Percentiles rank a stretch among this genome's conserved stretches.
Evolutionary conservation across 805 yeast species (phyloP).

Genomic region (Wickerhamiella qilinensis): DNA sequence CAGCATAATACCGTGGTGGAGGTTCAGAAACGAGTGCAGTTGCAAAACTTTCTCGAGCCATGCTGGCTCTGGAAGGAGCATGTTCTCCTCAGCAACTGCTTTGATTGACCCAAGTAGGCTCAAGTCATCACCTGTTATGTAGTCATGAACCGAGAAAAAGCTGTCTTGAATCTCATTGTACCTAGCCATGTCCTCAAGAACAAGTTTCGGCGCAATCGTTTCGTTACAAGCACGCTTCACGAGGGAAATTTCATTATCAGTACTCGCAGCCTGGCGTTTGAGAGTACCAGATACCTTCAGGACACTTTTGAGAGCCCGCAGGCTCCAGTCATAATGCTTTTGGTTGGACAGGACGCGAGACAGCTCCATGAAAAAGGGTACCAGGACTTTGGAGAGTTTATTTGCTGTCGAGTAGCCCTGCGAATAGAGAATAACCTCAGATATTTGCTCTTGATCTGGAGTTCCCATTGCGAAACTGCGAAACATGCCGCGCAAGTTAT

Average conservation of each 20-base stretch:
- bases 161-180: constrained; percentile 19
- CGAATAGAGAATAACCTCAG: constrained; percentile 53
- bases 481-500: constrained; percentile 66
- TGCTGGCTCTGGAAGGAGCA: constrained; percentile 18
- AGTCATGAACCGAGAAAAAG: not conserved
- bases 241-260: constrained; percentile 20
- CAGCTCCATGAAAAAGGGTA: constrained; percentile 38
- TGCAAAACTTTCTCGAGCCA: constrained; percentile 48
- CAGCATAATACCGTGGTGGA: constrained; percentile 66
- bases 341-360: constrained; percentile 31
- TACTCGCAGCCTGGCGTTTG: constrained; percentile 7
- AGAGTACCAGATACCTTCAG: constrained; percentile 41
- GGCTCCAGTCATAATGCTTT: constrained; percentile 78
- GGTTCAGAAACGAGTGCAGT: constrained; percentile 39
- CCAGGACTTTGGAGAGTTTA: constrained; percentile 31
- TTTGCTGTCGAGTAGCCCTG: constrained; percentile 47
- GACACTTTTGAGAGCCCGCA: constrained; percentile 61
- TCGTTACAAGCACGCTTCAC: constrained; percentile 37
- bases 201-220: constrained; percentile 52
- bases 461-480: constrained; percentile 54
- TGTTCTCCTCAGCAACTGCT: constrained; percentile 15
- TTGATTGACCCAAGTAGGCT: constrained; percentile 8
- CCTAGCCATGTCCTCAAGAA: constrained; percentile 32
- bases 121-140: not conserved
- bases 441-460: constrained; percentile 57